Percentiles rank a stretch among this genome's conserved stretches.
Evolutionary conservation across 805 yeast genomes (phyloP).

Genomic region (Metschnikowia cerradonensis): DNA sequence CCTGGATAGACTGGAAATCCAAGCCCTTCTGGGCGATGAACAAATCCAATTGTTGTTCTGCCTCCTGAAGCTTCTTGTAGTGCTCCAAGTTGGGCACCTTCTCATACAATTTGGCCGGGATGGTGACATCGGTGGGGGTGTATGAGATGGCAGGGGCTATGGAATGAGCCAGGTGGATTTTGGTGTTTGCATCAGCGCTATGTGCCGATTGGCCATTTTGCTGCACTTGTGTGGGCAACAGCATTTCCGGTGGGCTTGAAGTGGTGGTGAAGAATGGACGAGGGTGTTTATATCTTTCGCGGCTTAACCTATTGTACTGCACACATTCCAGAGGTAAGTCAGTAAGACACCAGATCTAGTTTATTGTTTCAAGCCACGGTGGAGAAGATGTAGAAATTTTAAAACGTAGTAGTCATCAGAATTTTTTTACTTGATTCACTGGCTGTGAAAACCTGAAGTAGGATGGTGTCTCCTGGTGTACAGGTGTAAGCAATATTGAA

Average conservation of each 20-base stretch:
- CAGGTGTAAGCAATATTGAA: no score
- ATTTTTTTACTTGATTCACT: neutral
- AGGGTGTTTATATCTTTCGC: constrained; percentile 12
- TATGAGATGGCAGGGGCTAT: constrained; percentile 39
- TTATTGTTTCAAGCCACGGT: neutral
- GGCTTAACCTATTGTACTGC: constrained; percentile 4
- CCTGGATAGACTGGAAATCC: constrained; percentile 70
- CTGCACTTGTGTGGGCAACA: constrained; percentile 19
- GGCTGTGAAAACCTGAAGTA: no score
- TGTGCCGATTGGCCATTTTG: constrained; percentile 15
- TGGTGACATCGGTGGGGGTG: constrained; percentile 39
- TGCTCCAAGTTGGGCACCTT: constrained; percentile 66
- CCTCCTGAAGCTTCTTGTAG: constrained; percentile 67
- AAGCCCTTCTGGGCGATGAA: constrained; percentile 76
- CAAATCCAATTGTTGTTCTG: constrained; percentile 81
- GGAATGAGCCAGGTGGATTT: constrained; percentile 21
- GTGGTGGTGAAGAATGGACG: constrained; percentile 5
- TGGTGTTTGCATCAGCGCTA: constrained; percentile 28
- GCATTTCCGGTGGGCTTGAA: constrained; percentile 5
- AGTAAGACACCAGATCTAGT: neutral
- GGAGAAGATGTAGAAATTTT: neutral
- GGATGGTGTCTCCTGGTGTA: no score
- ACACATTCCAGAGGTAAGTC: neutral
- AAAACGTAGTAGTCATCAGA: neutral
- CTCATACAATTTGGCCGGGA: constrained; percentile 35